Base-by-base conservation (phyloP, 2,329 filamentous ascomycete genomes). In the Hymenoscyphus repandus region DNA sequence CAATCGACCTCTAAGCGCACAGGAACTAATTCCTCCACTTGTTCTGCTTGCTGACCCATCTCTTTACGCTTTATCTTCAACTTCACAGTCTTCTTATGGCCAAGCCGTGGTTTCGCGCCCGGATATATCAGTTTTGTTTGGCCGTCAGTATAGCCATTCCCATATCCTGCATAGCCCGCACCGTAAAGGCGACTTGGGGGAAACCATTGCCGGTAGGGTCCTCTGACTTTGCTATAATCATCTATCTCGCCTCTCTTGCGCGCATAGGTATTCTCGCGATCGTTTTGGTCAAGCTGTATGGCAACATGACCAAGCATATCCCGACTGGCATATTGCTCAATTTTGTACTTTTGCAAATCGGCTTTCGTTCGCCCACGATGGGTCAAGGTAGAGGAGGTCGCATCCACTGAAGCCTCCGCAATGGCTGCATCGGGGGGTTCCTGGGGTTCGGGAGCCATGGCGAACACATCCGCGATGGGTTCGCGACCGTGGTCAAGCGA, bases 1-100 rank as follows among this genome's bases (percentile, higher is more conserved):
- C 88, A 88, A 64, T 99, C 93, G 45, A 97, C 88, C 62, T 99
- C 93, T 49, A 99, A 72, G 43, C 93, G 82, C 58, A 99, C 80
- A 2, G 93, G 93, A 1, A 97, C 88, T 48, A 99, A 74, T 65
- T 96, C 90, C 68, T 99, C 93, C 47, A 89, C 78, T 65, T 92
- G 87, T 61, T 97, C 92, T 20, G 89, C 90, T 72, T 97, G 93
- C 59, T 84, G 81, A 56, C 82, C 79, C 73, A 91, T 79, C 58
- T 96, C 90, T 67, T 90, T 90, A 62, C 88, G 83, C 60, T 81
- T 79, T 57, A 91, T 80, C 57, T 86, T 87, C 45, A 95, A 70
- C 54, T 85, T 76, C 31, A 83, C 80, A 11, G 90, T 86, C 60
- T 85, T 83, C 59, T 88, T 82, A 61, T 86, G 86, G 34, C 90